Evolutionary conservation across 75 land plant genomes (phyloP).

Genomic region (Sequoiadendron giganteum): DNA sequence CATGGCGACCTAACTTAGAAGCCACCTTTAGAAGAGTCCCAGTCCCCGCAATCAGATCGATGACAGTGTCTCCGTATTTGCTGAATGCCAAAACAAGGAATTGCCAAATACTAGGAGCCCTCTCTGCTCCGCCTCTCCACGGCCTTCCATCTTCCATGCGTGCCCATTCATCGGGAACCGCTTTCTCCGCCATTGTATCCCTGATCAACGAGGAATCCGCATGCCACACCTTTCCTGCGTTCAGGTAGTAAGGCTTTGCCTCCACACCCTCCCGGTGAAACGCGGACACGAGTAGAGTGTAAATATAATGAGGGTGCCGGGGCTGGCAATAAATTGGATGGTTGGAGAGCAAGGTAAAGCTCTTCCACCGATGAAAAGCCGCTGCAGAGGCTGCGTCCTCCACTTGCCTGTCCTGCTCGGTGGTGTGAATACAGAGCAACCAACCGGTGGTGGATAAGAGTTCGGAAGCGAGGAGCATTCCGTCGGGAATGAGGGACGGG

Average conservation of each 20-base stretch:
- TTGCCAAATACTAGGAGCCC: background rate
- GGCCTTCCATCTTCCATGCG: background rate
- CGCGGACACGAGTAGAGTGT: background rate
- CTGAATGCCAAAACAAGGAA: conserved; percentile 6
- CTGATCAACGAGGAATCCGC: background rate
- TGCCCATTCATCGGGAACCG: background rate
- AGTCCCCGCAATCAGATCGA: conserved; percentile 3
- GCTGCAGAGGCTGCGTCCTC: background rate
- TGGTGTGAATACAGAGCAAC: background rate
- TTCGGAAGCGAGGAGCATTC: background rate
- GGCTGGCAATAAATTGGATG: background rate
- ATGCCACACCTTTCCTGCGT: background rate
- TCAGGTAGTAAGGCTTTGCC: background rate
- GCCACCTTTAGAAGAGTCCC: background rate
- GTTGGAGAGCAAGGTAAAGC: background rate
- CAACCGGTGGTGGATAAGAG: background rate
- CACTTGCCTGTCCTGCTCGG: background rate
- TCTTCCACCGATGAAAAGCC: background rate
- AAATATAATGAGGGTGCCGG: background rate
- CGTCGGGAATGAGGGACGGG: background rate
- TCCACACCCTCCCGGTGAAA: background rate
- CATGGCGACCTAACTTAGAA: background rate
- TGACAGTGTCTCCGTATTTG: background rate
- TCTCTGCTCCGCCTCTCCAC: conserved; percentile 7
- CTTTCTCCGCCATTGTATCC: background rate